phyloP scores from a whole-genome alignment of 1,284 basidiomycete species.

The Amanita bisporigera region DNA sequence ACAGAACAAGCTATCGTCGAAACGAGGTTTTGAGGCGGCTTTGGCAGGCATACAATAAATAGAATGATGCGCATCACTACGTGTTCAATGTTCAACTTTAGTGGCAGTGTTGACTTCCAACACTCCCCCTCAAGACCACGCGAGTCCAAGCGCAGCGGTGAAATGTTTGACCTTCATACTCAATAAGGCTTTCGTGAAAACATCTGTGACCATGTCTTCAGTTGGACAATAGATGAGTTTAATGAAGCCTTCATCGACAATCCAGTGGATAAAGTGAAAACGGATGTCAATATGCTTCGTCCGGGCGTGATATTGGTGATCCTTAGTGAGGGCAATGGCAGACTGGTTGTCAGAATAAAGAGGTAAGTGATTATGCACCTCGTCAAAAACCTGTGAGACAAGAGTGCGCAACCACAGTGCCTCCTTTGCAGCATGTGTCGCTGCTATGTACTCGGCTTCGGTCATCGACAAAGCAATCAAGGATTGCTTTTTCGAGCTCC shows the following conservation, averaged over 20 bases:
- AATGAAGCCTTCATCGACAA: neutral
- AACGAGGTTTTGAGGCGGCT: too few relatives aligned
- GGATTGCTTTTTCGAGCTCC: neutral
- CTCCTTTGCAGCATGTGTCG: neutral
- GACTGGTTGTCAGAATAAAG: conserved; percentile 17
- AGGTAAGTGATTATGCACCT: neutral
- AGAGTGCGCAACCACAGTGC: neutral
- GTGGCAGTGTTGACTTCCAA: too few relatives aligned
- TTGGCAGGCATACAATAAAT: too few relatives aligned
- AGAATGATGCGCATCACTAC: too few relatives aligned
- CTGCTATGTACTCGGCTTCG: neutral
- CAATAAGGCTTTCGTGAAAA: too few relatives aligned
- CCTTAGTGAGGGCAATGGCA: conserved; percentile 16
- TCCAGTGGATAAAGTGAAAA: conserved; percentile 16
- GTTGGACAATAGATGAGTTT: conserved; percentile 10
- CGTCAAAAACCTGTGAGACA: neutral
- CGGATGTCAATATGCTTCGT: conserved; percentile 21
- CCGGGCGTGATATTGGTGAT: conserved; percentile 12
- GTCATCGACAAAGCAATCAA: neutral
- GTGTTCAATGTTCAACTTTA: too few relatives aligned
- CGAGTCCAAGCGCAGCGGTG: too few relatives aligned
- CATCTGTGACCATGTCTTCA: too few relatives aligned
- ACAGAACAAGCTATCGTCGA: too few relatives aligned
- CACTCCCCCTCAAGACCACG: too few relatives aligned
- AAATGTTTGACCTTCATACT: too few relatives aligned